These are phyloP conservation scores for Toxoplasma gondii DNA, from an alignment of 169 alveolate genomes.

Conservation along the genomic window DNA sequence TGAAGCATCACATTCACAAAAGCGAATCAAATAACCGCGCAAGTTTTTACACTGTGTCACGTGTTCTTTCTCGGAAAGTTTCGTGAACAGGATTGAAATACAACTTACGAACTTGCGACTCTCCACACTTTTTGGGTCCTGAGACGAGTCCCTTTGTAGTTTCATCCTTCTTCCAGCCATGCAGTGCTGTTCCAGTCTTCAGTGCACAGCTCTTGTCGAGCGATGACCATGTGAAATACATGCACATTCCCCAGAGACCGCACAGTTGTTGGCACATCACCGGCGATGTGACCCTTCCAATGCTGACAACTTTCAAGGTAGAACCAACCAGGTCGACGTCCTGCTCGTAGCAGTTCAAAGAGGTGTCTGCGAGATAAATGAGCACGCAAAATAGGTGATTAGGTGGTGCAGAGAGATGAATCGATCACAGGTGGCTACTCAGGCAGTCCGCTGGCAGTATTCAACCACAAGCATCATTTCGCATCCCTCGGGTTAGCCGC, in stretches of 20 bases:
- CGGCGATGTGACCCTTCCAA: background rate
- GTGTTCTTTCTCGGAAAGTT: too few species aligned
- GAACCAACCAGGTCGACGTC: background rate
- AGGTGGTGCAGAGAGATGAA: background rate
- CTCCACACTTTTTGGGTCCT: background rate
- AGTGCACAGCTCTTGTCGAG: background rate
- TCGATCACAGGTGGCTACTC: background rate
- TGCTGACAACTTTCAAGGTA: background rate
- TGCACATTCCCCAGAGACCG: slow-evolving; percentile 8
- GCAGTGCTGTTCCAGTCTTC: background rate
- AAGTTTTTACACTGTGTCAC: too few species aligned
- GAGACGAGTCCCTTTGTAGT: background rate
- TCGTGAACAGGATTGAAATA: too few species aligned
- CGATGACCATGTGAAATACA: background rate
- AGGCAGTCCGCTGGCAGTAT: too few species aligned
- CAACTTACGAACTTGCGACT: background rate
- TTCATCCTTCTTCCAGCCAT: background rate
- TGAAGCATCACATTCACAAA: too few species aligned
- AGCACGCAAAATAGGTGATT: background rate
- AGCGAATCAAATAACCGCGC: too few species aligned
- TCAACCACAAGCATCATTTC: too few species aligned
- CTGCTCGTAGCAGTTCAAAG: background rate
- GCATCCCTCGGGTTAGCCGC: too few species aligned
- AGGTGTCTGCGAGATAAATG: background rate
- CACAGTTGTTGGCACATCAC: slow-evolving; percentile 19